phyloP scores from a whole-genome alignment of 345 rosid genomes.

The Heritiera fomes region DNA sequence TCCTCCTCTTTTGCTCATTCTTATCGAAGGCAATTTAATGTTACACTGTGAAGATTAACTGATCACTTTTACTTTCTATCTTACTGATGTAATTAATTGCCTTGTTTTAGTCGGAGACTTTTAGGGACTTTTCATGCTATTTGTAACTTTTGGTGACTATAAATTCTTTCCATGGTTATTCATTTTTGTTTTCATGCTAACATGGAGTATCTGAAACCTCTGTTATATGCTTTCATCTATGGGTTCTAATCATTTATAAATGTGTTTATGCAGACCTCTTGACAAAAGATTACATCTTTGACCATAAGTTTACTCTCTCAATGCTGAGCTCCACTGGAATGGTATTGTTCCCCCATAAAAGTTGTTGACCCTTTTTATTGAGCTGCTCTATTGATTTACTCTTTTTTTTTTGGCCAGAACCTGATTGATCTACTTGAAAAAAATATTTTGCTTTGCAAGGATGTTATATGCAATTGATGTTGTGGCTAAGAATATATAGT shows the following conservation, averaged over 20 bases:
- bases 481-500: background rate
- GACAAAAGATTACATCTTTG: constrained; percentile 71
- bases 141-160: background rate
- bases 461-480: background rate
- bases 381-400: background rate
- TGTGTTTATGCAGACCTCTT: constrained; percentile 58
- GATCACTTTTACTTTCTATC: background rate
- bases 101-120: background rate
- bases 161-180: background rate
- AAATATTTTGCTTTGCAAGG: background rate
- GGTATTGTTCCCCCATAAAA: constrained; percentile 37
- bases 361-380: background rate
- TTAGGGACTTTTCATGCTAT: background rate
- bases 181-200: constrained; percentile 2
- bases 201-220: background rate
- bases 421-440: background rate
- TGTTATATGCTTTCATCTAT: background rate
- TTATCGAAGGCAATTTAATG: no score
- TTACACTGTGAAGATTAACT: background rate
- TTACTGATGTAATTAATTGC: background rate
- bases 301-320: constrained; percentile 69
- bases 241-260: constrained; percentile 14
- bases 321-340: constrained; percentile 57
- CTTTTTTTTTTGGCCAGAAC: background rate
- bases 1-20: no score